Base-by-base conservation (phyloP, 1,284 basidiomycete genomes). In the Boletus semigastroideus region DNA sequence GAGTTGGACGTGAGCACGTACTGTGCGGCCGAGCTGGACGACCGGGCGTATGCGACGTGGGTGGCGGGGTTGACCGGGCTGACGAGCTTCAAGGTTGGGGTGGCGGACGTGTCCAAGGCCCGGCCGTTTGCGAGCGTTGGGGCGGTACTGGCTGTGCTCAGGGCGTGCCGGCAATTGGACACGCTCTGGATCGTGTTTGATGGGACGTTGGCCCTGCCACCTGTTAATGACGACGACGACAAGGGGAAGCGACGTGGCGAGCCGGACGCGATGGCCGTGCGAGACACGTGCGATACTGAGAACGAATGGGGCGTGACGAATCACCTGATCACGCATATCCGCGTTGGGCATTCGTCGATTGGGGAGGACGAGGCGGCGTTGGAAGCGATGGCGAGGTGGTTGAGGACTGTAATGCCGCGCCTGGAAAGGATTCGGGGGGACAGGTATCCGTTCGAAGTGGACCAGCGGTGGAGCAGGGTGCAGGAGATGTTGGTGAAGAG, bases 181-280 rank as follows among this genome's bases (percentile, higher is more conserved):
- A 55, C 53, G 5, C 3, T 64, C 13, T 59, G 51, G 49, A 49
- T 64, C 14, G 59, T 48, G 13, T 62, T 67, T 22, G 65, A 64
- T 17, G 63, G 51, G 3, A 54, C 60, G 13, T n/a, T 60, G 4
- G 22, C 7, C 5, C 44, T 43, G 2, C 54, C 60, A 3, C 22
- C 41, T 1, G 2, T 16, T 10, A 1, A 38, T 19, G 10, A 19
- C 11, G 30, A 7, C 8, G 41, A 40, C 7, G 37, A 48, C 3
- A 45, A 44, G 31, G 46, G 52, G 2, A 60, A 53, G 37, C 38
- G 1, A 37, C 44, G 19, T 8, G 22, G 11, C 9, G 10, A 13
- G 9, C 9, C 3, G 28, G 43, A 0, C 13, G 25, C 34, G 17
- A 37, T 25, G 6, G 30, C 19, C 6, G 12, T 30, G 17, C 8